Base-by-base conservation (phyloP, 163 green algal species). In the Scenedesmus sp. region DNA sequence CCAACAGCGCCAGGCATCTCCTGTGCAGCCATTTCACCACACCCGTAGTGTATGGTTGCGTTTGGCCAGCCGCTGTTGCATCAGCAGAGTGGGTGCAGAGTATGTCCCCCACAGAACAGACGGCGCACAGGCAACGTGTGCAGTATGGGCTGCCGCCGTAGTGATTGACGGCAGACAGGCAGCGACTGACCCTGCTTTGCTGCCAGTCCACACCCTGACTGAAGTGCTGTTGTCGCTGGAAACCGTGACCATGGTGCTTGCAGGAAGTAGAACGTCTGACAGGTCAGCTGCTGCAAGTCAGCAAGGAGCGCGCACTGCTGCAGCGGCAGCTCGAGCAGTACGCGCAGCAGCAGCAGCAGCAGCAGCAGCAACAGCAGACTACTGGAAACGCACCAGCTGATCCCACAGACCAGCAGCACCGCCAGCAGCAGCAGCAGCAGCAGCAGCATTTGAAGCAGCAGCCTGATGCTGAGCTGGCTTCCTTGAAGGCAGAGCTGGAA, bases 251-350 rank as follows among this genome's bases (percentile, higher is more conserved):
- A 10, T n/a, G 20, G 12, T 20, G 61, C 30, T 40, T 40, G 65
- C 65, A 76, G 53, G 87, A 91, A 46, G 56, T 87, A 7, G 87
- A 91, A 49, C 53, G 87, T 0, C 87, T 91, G 24, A 80, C 51
- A 44, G 78, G 30, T 22, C 35, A 91, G 35, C 49, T 91, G 44
- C 53, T 59, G 26, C 40, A 87, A 26, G 6, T 70, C 26, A 43
- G 78, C 5, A 84, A 59, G 9, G 85, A 83, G 3, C 59, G 15
- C n/a, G 46, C 30, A 46, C 33, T 78, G 46, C 70, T 90, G 72
- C 43, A 90, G 72, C 70, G 65, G n/a, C 46, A 90, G 85, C 72
- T 90, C 0, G 30, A 65, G 85, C 70, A 85, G 72, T 37, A 79
- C 22, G 30, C 65, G 24, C 85, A 84, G 70, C 49, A 86, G 44